Conservation (phyloP, 768 basidiomycete genomes). For the Tulasnella sp. region DNA sequence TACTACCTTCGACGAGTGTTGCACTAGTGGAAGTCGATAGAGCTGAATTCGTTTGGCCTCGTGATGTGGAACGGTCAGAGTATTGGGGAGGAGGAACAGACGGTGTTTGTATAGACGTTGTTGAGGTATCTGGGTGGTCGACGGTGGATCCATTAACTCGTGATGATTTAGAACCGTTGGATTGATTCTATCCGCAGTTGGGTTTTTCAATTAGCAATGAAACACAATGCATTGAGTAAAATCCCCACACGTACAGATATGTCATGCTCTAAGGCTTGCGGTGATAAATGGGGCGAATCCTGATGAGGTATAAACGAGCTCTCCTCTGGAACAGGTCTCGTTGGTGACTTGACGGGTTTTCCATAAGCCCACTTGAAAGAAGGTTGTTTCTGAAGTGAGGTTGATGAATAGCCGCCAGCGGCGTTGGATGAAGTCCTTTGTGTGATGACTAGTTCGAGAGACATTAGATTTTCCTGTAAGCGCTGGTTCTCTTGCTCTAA, state of each 20-base stretch:
- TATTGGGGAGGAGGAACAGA: too few relatives aligned
- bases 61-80: too few relatives aligned
- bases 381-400: constrained; percentile 51
- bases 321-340: constrained; percentile 47
- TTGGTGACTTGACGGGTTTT: constrained; percentile 67
- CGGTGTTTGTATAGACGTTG: too few relatives aligned
- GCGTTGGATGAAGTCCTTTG: not conserved
- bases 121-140: too few relatives aligned
- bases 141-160: too few relatives aligned
- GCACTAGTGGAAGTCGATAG: too few relatives aligned
- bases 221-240: too few relatives aligned
- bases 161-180: too few relatives aligned
- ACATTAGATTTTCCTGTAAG: constrained; percentile 41
- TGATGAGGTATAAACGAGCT: constrained; percentile 8
- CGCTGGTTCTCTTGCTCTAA: constrained; percentile 71
- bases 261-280: constrained; percentile 66
- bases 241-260: constrained; percentile 20
- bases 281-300: constrained; percentile 71
- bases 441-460: constrained; percentile 2
- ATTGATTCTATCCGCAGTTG: too few relatives aligned
- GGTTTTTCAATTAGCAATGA: not conserved
- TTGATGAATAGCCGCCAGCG: too few relatives aligned
- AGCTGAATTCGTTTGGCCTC: too few relatives aligned
- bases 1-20: not conserved
- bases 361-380: constrained; percentile 87